A percentile compares a stretch with the other conserved stretches of the same genome.
These are phyloP conservation scores for Lignosus rhinocerotis DNA, from an alignment of 1,284 basidiomycete genomes.

Conservation along the genomic window DNA sequence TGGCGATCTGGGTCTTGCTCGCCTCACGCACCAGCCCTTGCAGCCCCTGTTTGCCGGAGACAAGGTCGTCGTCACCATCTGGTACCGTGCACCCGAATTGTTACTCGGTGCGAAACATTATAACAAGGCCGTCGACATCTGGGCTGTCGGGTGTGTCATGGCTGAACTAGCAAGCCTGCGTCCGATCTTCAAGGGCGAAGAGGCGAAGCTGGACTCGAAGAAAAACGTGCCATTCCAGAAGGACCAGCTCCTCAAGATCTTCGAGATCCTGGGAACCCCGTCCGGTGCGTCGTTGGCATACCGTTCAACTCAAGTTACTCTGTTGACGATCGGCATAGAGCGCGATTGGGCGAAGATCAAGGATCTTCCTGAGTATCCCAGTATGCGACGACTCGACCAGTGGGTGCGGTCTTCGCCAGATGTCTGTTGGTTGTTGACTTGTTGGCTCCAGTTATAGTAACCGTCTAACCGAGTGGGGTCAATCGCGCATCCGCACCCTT, in stretches of 20 bases:
- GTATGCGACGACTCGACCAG: conserved; percentile 80
- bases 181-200: conserved; percentile 99
- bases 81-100: conserved; percentile 97
- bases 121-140: conserved; percentile 92
- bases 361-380: conserved; percentile 86
- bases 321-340: conserved; percentile 42
- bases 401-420: conserved; percentile 38
- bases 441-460: conserved; percentile 55
- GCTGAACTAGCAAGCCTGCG: conserved; percentile 91
- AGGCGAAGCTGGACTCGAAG: conserved; percentile 92
- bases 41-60: conserved; percentile 88
- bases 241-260: conserved; percentile 93
- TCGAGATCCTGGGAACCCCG: conserved; percentile 92
- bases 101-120: conserved; percentile 96
- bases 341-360: conserved; percentile 87
- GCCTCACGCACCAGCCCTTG: conserved; percentile 83
- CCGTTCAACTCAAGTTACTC: neutral
- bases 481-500: conserved; percentile 49
- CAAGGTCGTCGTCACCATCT: conserved; percentile 99
- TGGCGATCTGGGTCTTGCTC: conserved; percentile 93
- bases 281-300: conserved; percentile 1
- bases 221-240: conserved; percentile 94
- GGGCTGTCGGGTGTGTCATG: conserved; percentile 97
- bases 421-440: neutral
- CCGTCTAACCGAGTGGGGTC: conserved; percentile 80